Evolutionary conservation across 495 filamentous ascomycete genomes (phyloP), one percentile per base, ranked within the genome.

Genomic region (Podospora tetraspora): DNA sequence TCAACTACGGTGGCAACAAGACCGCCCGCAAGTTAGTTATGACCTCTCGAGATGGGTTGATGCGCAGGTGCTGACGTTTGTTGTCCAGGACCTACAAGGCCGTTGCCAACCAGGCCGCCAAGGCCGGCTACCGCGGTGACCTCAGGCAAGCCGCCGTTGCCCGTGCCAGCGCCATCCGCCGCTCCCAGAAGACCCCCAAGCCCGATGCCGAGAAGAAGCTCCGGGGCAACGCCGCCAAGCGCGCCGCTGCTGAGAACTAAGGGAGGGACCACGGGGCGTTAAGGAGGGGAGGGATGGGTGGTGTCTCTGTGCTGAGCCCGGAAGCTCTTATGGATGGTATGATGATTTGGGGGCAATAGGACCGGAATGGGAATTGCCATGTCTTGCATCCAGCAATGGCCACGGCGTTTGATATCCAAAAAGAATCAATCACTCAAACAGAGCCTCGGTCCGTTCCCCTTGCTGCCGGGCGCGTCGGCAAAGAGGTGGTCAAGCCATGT

Each of bases 141-240:
- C 85, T 99, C 79, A 91, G 93, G 70, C 85, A 89, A 75, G 89
- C 88, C 72, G 93, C 93, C 70, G 90, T 98, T 77, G 85, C 94
- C 78, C 92, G 95, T 73, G 94, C 91, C 72, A 92, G 89, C 78
- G 92, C 92, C 74, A 86, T 98, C 83, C 91, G 91, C 78, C 81
- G 84, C 72, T 90, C 90, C 66, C 91, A 96, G 85, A 83, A 84
- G 75, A 78, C 88, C 66, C 87, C 89, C 83, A 97, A 97, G 88
- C 87, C 90, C 22, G 76, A 82, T 65, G 86, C 88, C 71, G 86
- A 85, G 79, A 72, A 76, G 71, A 97, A 97, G 89, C 82, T 83
- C 71, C 86, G 95, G 71, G 94, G 95, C 59, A 81, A 84, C 25
- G 92, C 93, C 84, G 95, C 93, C 69, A 88, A 85, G 84, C 89